Evolutionary conservation across 2,329 filamentous ascomycete genomes (phyloP), one percentile per base, ranked within the genome.

Genomic region (Curvularia eragrostidis): DNA sequence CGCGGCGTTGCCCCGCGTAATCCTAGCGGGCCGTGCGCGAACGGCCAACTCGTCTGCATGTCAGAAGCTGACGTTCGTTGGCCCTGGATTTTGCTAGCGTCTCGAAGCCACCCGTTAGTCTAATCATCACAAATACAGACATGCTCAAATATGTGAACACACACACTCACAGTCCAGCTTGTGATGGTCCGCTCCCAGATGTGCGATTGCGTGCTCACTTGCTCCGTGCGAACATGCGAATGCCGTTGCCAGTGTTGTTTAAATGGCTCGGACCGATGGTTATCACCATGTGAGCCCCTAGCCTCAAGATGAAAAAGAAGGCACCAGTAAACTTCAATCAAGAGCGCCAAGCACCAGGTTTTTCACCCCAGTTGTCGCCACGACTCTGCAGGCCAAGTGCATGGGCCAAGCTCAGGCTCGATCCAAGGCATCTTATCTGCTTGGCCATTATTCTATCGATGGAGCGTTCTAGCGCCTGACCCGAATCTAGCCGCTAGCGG

Each of bases 1-100:
- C 43, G 54, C 43, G 43, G 49, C 49, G 30, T 54, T 57, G 54
- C 54, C 50, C 43, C 54, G 50, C 50, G 47, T 42, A 41, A 41
- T 30, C 19, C 23, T 48, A 19, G 28, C 36, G 38, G 54, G 43
- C 28, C 43, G 50, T 54, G 54, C 54, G 46, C 23, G 23, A 46
- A 41, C 30, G 50, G 36, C 34, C 44, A 53, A 15, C 15, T 34
- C 19, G 21, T 18, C 38, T 32, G 42, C 49, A 32, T 48, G 54
- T 50, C 49, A 56, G 48, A 42, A 41, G 43, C 48, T 39, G 41
- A 34, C 54, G 39, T 30, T 46, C 51, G 32, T 38, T 48, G 39
- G 21, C 21, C 23, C 6, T 39, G 5, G 34, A 39, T 23, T 9
- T 34, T 18, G 47, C 23, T 39, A 49, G 47, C 21, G 34, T 6